These are phyloP conservation scores for Saccharomyces hybrid DNA, from an alignment of 1,139 yeast species.

Conservation along the genomic window DNA sequence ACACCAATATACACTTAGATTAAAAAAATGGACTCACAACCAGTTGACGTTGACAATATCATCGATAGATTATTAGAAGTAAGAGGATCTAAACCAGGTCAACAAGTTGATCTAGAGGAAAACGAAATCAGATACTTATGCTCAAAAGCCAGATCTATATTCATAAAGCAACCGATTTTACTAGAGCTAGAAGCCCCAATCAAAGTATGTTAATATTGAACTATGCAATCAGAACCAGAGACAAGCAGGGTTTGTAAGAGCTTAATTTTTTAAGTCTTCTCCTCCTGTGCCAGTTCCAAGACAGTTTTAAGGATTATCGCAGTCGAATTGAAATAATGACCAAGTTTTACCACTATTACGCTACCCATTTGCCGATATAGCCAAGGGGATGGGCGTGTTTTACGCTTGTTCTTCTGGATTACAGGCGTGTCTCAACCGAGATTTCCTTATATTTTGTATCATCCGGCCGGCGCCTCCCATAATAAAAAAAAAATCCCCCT, in stretches of 20 bases:
- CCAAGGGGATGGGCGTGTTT: neutral
- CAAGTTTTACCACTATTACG: neutral
- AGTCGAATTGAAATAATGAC: neutral
- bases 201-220: constrained; percentile 46
- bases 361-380: neutral
- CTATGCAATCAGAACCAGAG: neutral
- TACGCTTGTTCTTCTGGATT: neutral
- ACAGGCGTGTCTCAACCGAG: neutral
- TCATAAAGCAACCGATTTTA: constrained; percentile 93
- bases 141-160: constrained; percentile 95
- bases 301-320: neutral
- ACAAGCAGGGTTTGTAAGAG: neutral
- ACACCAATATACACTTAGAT: neutral
- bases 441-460: neutral
- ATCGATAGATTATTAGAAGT: constrained; percentile 95
- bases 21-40: constrained; percentile 44
- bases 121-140: constrained; percentile 92
- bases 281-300: neutral
- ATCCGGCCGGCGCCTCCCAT: constrained; percentile 1
- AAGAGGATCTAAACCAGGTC: constrained; percentile 96
- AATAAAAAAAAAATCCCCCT: neutral
- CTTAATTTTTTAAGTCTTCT: neutral
- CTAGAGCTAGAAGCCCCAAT: constrained; percentile 96
- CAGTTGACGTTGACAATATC: constrained; percentile 93
- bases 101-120: constrained; percentile 88